phyloP scores from a whole-genome alignment of 495 filamentous ascomycete genomes.

The Peziza echinospora region DNA sequence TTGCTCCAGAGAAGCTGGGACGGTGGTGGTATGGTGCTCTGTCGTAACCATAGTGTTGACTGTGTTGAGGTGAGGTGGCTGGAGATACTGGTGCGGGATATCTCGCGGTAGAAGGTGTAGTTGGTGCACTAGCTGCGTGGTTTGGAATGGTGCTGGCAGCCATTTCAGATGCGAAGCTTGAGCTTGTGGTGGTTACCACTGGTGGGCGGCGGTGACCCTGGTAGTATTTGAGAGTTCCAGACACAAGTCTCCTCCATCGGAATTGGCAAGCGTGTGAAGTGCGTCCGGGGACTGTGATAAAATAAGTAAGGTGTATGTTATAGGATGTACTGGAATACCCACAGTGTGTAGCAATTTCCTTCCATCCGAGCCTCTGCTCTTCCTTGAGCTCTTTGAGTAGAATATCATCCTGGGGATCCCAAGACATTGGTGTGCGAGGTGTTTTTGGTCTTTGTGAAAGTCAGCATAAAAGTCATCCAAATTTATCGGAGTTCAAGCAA shows the following conservation, averaged over 20 bases:
- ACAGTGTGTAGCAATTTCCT: slow-evolving; percentile 21
- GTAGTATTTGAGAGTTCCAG: slow-evolving; percentile 20
- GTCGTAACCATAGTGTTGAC: neutral
- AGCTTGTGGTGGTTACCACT: slow-evolving; percentile 18
- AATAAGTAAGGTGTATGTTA: slow-evolving; percentile 1
- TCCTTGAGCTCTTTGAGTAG: slow-evolving; percentile 20
- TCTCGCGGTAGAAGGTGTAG: neutral
- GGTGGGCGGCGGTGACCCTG: slow-evolving; percentile 19
- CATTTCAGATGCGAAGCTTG: slow-evolving; percentile 19
- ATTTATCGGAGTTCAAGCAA: neutral
- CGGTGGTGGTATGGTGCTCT: neutral
- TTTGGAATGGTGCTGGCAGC: slow-evolving; percentile 14
- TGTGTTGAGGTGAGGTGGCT: neutral
- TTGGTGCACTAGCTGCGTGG: neutral
- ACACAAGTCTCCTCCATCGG: slow-evolving; percentile 20
- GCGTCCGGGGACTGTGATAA: slow-evolving; percentile 10
- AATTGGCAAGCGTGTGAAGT: slow-evolving; percentile 21
- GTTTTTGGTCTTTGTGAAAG: slow-evolving; percentile 15
- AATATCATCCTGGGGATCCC: slow-evolving; percentile 19
- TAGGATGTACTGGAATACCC: neutral
- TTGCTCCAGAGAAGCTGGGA: neutral
- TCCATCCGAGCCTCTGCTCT: slow-evolving; percentile 20
- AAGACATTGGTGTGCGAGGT: slow-evolving; percentile 20
- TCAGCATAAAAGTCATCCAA: slow-evolving; percentile 4
- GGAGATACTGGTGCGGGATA: neutral